Evolutionary conservation across 2,329 filamentous ascomycete species (phyloP).

Genomic region (Calonectria honghensis): DNA sequence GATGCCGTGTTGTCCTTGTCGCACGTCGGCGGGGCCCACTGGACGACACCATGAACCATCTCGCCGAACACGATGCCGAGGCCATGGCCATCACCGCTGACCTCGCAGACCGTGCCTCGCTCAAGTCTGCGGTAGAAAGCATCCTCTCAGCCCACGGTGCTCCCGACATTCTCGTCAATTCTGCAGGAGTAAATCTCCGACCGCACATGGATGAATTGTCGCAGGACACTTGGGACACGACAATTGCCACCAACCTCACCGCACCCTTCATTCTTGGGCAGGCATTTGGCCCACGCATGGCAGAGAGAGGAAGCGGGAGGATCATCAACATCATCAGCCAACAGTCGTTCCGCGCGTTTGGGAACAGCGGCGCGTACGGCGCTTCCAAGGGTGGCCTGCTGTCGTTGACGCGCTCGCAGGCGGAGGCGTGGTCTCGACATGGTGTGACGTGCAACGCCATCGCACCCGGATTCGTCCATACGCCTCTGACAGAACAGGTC

Average conservation of each 20-base stretch:
- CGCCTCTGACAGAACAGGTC: constrained; percentile 51
- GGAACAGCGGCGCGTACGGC: constrained; percentile 60
- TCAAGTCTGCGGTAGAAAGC: constrained; percentile 42
- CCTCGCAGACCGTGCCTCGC: constrained; percentile 43
- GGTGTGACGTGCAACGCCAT: constrained; percentile 60
- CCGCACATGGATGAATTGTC: constrained; percentile 57
- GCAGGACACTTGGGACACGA: constrained; percentile 55
- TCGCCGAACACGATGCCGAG: constrained; percentile 52
- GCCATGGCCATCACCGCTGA: constrained; percentile 50
- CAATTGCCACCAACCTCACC: constrained; percentile 59
- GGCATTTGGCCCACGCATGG: constrained; percentile 58
- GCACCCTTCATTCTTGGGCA: constrained; percentile 58
- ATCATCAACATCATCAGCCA: constrained; percentile 61
- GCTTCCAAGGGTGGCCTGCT: constrained; percentile 58
- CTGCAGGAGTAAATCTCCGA: constrained; percentile 56
- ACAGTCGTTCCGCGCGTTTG: constrained; percentile 57
- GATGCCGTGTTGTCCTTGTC: constrained; percentile 57
- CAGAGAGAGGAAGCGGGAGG: constrained; percentile 55
- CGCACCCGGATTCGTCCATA: constrained; percentile 58
- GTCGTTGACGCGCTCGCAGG: constrained; percentile 58
- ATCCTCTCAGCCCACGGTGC: constrained; percentile 51
- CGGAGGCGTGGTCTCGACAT: constrained; percentile 59
- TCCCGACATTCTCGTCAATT: constrained; percentile 59
- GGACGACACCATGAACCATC: constrained; percentile 48
- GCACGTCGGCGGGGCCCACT: constrained; percentile 54